Percentiles rank a stretch among this genome's conserved stretches.
Evolutionary conservation across 1,284 basidiomycete species (phyloP).

Genomic region (Heterobasidion occidentale): DNA sequence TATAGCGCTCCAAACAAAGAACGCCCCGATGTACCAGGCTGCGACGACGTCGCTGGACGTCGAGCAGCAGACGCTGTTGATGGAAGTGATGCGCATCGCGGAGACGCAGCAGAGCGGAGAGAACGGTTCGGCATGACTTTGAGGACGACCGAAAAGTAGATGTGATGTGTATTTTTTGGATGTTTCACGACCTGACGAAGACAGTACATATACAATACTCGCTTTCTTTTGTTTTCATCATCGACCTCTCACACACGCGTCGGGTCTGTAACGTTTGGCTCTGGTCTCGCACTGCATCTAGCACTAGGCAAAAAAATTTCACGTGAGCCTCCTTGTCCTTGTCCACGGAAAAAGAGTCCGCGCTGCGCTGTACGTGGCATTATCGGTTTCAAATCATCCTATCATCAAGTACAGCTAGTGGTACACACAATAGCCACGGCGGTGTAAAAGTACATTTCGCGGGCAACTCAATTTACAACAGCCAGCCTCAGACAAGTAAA

Average conservation of each 20-base stretch:
- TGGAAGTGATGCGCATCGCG: slow-evolving; percentile 73
- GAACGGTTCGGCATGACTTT: neutral
- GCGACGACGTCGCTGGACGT: slow-evolving; percentile 62
- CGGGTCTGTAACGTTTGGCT: neutral
- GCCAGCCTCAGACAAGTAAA: too few species aligned
- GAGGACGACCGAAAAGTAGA: neutral
- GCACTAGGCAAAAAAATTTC: too few species aligned
- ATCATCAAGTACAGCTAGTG: too few species aligned
- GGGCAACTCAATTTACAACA: too few species aligned
- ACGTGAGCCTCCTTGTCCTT: too few species aligned
- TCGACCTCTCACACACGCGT: neutral
- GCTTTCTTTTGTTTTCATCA: neutral
- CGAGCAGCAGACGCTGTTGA: slow-evolving; percentile 70
- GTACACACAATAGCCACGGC: too few species aligned
- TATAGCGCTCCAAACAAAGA: slow-evolving; percentile 68
- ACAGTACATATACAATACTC: neutral
- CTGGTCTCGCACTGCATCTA: neutral
- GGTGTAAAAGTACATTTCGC: too few species aligned
- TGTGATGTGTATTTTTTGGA: neutral
- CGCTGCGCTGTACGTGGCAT: too few species aligned
- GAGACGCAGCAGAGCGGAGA: slow-evolving; percentile 12
- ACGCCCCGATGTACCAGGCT: slow-evolving; percentile 54
- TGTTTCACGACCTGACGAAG: neutral
- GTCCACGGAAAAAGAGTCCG: too few species aligned
- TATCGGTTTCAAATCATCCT: too few species aligned